Percentiles rank a stretch among this genome's conserved stretches.
These are phyloP conservation scores for Dothideomycetidae sp. DNA, from an alignment of 2,329 filamentous ascomycete species.

Conservation along the genomic window DNA sequence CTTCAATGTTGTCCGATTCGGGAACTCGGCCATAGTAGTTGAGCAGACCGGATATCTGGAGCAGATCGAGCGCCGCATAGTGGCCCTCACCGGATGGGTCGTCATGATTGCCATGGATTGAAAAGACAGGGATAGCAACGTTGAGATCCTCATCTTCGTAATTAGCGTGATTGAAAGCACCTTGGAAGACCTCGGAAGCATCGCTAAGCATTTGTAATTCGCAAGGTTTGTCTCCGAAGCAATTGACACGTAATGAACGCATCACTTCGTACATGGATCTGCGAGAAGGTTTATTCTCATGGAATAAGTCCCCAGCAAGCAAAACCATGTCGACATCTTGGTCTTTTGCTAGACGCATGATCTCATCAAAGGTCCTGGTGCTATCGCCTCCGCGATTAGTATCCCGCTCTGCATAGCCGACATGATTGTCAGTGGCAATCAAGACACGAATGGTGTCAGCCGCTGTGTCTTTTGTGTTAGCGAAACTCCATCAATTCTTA, in stretches of 20 bases:
- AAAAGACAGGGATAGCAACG: conserved; percentile 91
- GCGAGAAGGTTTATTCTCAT: conserved; percentile 92
- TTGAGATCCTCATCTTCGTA: conserved; percentile 98
- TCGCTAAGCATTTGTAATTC: conserved; percentile 91
- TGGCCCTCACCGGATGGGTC: conserved; percentile 95
- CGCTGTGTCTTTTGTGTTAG: conserved; percentile 24
- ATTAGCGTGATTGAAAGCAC: conserved; percentile 85
- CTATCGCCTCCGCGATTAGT: conserved; percentile 91
- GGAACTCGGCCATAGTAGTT: conserved; percentile 93
- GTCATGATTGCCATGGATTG: conserved; percentile 96
- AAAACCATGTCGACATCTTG: conserved; percentile 97
- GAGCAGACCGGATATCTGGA: conserved; percentile 79
- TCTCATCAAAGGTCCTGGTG: conserved; percentile 90
- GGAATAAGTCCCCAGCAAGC: conserved; percentile 86
- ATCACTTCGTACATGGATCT: conserved; percentile 97
- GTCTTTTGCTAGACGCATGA: conserved; percentile 75
- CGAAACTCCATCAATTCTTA: not conserved
- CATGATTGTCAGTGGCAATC: conserved; percentile 92
- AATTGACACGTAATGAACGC: conserved; percentile 84
- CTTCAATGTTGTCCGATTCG: conserved; percentile 82
- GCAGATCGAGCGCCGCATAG: conserved; percentile 74
- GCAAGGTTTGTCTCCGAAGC: conserved; percentile 87
- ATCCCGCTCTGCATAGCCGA: conserved; percentile 89
- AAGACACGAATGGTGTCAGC: conserved; percentile 88
- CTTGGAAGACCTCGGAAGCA: conserved; percentile 77